These are phyloP conservation scores for Termitomyces sp. DNA, from an alignment of 768 basidiomycete genomes.

Conservation along the genomic window DNA sequence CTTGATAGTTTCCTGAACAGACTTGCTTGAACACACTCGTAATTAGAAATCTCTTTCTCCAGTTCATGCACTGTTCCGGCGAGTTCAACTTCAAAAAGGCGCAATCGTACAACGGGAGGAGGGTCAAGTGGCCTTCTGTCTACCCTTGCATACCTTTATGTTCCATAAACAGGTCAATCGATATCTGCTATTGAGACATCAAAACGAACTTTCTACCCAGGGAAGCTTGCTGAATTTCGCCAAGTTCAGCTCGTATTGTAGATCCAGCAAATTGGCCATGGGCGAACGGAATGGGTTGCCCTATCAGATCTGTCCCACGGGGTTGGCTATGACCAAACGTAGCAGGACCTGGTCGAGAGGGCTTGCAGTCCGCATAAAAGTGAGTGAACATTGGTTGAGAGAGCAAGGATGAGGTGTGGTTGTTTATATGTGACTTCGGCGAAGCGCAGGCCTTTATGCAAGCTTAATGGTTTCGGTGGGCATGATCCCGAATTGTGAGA, in stretches of 20 bases:
- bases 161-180: slow-evolving; percentile 6
- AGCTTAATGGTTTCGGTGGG: slow-evolving; percentile 1
- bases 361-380: slow-evolving; percentile 8
- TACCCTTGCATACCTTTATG: slow-evolving; percentile 50
- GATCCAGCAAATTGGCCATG: slow-evolving; percentile 58
- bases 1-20: background rate
- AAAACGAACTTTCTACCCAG: slow-evolving; percentile 55
- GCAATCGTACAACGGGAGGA: slow-evolving; percentile 53
- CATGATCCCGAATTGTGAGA: slow-evolving; percentile 5
- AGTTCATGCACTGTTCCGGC: slow-evolving; percentile 32
- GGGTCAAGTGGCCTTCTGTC: slow-evolving; percentile 64
- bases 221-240: slow-evolving; percentile 60
- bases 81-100: slow-evolving; percentile 40
- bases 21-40: slow-evolving; percentile 34
- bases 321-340: slow-evolving; percentile 8
- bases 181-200: background rate
- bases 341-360: slow-evolving; percentile 6
- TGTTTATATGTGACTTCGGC: background rate
- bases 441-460: slow-evolving; percentile 8
- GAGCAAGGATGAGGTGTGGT: background rate
- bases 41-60: slow-evolving; percentile 38
- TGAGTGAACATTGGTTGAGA: slow-evolving; percentile 11
- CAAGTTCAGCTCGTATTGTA: slow-evolving; percentile 47
- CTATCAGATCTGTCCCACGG: slow-evolving; percentile 29
- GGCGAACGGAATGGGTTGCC: slow-evolving; percentile 47